phyloP scores from a whole-genome alignment of 371 early-diverging fungal species.

The Mortierella sp. region DNA sequence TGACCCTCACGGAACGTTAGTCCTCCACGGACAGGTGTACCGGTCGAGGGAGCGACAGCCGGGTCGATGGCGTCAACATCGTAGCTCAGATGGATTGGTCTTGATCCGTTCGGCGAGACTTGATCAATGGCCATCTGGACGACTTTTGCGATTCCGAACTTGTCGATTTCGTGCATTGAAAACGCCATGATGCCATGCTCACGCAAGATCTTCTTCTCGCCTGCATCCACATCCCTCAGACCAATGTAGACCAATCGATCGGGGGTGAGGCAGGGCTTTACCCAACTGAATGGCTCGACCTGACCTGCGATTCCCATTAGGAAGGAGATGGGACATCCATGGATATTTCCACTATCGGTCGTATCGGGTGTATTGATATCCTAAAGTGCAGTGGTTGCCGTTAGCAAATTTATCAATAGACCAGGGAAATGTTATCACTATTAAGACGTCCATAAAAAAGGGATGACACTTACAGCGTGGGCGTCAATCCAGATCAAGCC shows the following conservation, averaged over 20 bases:
- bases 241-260: conserved; percentile 88
- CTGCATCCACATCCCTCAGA: conserved; percentile 93
- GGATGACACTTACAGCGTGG: conserved; percentile 78
- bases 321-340: conserved; percentile 95
- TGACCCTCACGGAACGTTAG: conserved; percentile 90
- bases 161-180: conserved; percentile 96
- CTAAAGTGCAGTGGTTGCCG: conserved; percentile 43
- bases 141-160: conserved; percentile 91
- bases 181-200: conserved; percentile 88
- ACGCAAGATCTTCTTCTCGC: conserved; percentile 82
- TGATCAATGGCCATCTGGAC: conserved; percentile 93
- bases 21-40: conserved; percentile 97
- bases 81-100: conserved; percentile 93
- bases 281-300: conserved; percentile 83
- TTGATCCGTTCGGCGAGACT: conserved; percentile 81
- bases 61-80: conserved; percentile 97
- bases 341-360: conserved; percentile 92
- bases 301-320: conserved; percentile 82
- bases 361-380: conserved; percentile 94
- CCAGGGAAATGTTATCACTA: neutral
- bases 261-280: conserved; percentile 78
- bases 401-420: no score
- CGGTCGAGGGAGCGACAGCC: conserved; percentile 90
- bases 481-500: conserved; percentile 97
- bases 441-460: neutral